Base-by-base conservation (phyloP, 108 stramenopile genomes). In the Skeletonema marinoi region DNA sequence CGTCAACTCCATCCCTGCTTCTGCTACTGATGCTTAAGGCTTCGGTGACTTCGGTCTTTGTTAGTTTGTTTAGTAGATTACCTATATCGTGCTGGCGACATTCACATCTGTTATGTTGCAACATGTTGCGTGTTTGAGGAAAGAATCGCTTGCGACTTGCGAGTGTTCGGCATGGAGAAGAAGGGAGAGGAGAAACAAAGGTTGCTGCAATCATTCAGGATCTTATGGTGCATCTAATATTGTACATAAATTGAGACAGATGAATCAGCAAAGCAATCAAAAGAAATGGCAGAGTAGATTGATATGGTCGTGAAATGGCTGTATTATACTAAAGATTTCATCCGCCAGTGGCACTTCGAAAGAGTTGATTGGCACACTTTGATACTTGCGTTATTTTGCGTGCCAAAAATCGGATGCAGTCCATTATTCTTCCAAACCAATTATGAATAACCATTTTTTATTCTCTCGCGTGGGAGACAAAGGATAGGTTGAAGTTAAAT, bases 1-100 rank as follows among this genome's bases (percentile, higher is more conserved):
- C 31, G 89, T 92, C 41, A 92, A 71, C 73, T 90, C 86, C 75
- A 88, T 83, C 65, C n/a, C n/a, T n/a, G 1, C 9, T n/a, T 19
- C 48, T 17, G 6, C 33, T 35, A 35, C 39, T 41, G n/a, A n/a
- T n/a, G 1, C 9, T 25, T 25, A 25, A 0, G 25, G 25, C 25
- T 25, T 25, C n/a, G n/a, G n/a, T n/a, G n/a, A n/a, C n/a, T n/a
- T n/a, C 25, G 25, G 25, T 25, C 35, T 36, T 36, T 6, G 35
- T 36, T 36, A 5, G 35, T 1, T 36, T 36, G 35, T 36, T 25
- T 25, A 25, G 25, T 25, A 25, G 25, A 0, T 25, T 25, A 25
- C 25, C 25, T 25, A 25, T 25, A n/a, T n/a, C n/a, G 25, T 25
- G 25, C 25, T 25, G 25, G 25, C 25, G 25, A 25, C 25, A 25